These are phyloP conservation scores for Trametes punicea DNA, from an alignment of 768 basidiomycete species.

Conservation along the genomic window DNA sequence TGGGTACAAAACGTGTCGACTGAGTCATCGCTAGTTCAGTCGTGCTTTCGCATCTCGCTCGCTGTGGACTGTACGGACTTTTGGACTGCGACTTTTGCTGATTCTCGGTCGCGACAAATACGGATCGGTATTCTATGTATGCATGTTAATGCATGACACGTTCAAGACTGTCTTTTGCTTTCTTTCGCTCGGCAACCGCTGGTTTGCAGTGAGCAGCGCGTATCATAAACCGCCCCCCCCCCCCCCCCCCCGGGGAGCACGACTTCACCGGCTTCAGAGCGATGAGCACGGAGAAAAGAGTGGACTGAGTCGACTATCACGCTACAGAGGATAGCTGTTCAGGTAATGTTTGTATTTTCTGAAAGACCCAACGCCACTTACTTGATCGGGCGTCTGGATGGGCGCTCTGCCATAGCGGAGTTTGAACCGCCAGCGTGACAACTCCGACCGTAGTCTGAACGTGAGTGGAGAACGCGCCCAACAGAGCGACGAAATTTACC, in stretches of 20 bases:
- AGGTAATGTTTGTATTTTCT: too few relatives aligned
- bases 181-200: background rate
- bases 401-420: constrained; percentile 21
- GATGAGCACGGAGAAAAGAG: too few relatives aligned
- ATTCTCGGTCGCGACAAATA: background rate
- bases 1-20: constrained; percentile 76
- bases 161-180: background rate
- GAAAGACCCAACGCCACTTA: background rate
- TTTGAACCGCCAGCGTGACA: constrained; percentile 18
- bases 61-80: constrained; percentile 1
- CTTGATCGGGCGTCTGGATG: background rate
- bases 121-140: constrained; percentile 15
- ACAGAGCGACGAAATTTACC: constrained; percentile 17
- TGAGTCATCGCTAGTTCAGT: constrained; percentile 26
- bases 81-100: background rate
- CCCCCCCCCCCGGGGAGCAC: too few relatives aligned
- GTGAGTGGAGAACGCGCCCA: constrained; percentile 16
- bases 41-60: background rate
- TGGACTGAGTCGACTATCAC: too few relatives aligned
- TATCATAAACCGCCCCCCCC: too few relatives aligned
- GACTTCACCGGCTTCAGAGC: too few relatives aligned
- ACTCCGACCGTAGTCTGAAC: constrained; percentile 15
- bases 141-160: constrained; percentile 14
- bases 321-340: too few relatives aligned
- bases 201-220: background rate